These are phyloP conservation scores for Fraxinus baroniana DNA, from an alignment of 305 asterid genomes.

Conservation along the genomic window DNA sequence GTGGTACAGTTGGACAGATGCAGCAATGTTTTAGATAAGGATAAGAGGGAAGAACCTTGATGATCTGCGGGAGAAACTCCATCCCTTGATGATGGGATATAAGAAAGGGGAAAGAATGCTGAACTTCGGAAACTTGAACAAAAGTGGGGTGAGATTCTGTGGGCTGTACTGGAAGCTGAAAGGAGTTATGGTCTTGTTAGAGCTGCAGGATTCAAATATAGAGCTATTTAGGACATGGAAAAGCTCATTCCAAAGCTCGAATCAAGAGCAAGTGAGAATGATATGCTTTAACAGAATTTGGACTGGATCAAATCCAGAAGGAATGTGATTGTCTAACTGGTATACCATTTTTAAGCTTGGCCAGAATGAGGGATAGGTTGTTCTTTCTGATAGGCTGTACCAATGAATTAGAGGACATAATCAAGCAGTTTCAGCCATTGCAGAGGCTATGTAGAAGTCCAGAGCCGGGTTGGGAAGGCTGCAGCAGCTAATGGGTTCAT, in stretches of 20 bases:
- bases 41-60: constrained; percentile 55
- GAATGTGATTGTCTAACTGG: constrained; percentile 89
- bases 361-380: constrained; percentile 73
- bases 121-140: constrained; percentile 58
- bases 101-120: constrained; percentile 69
- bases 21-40: constrained; percentile 35
- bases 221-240: constrained; percentile 80
- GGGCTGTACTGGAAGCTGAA: constrained; percentile 79
- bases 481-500: constrained; percentile 84
- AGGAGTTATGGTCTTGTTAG: constrained; percentile 78
- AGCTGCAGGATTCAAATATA: constrained; percentile 77
- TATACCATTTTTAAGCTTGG: constrained; percentile 83
- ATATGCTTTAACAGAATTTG: constrained; percentile 71
- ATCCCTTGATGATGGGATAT: constrained; percentile 76
- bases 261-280: constrained; percentile 35
- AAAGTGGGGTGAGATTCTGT: constrained; percentile 57
- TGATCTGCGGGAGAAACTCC: constrained; percentile 81
- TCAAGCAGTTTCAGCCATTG: constrained; percentile 67
- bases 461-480: constrained; percentile 84
- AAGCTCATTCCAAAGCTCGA: constrained; percentile 63
- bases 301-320: constrained; percentile 91
- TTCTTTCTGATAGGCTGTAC: constrained; percentile 56
- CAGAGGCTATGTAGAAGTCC: constrained; percentile 81
- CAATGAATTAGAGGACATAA: constrained; percentile 76
- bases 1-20: neutral